Base-by-base conservation (phyloP, 768 basidiomycete genomes). In the Lactarius tabidus region DNA sequence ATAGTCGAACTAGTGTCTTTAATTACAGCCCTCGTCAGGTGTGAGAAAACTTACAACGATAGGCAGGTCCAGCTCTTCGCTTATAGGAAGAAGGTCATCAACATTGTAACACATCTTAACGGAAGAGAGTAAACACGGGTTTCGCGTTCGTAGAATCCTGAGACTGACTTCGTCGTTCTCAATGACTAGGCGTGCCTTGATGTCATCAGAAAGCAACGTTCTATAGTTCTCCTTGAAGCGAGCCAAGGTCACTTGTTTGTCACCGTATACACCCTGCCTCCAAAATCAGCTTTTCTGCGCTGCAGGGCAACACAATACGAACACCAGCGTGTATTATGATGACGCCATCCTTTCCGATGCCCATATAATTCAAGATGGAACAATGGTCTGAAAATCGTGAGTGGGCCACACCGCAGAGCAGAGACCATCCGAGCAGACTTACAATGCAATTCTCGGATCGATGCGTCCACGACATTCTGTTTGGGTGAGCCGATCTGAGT, bases 151-250 rank as follows among this genome's bases (percentile, higher is more conserved):
- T 38, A 36, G 31, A 57, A 28, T 38, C 38, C 18, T 17, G 38
- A 51, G 28, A 71, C 77, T 48, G 63, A 90, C 91, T 79, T 98
- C 95, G 69, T 97, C 95, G 66, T 97, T 98, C 76, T 98, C 95
- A n/a, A 95, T 79, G 2, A 93, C 94, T 26, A 95, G 74, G 53
- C 95, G 81, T 17, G 81, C 81, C 66, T 89, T 84, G 64, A 93
- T 85, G 28, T 83, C 82, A 26, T 82, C 76, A 9, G 86, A 79
- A 43, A 93, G 80, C n/a, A 75, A 70, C 12, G 81, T 79, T 56
- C 73, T 76, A 64, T 92, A 89, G 17, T 87, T 89, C 64, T 83
- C 78, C 73, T 87, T 90, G 72, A 96, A 84, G 10, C 95, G 84
- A 28, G 77, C 78, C 1, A 95, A 76, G 0, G 95, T 85, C 6